Percentiles rank a stretch among this genome's conserved stretches.
Evolutionary conservation across 1,284 basidiomycete species (phyloP).

Genomic region (Vanrija sp.): DNA sequence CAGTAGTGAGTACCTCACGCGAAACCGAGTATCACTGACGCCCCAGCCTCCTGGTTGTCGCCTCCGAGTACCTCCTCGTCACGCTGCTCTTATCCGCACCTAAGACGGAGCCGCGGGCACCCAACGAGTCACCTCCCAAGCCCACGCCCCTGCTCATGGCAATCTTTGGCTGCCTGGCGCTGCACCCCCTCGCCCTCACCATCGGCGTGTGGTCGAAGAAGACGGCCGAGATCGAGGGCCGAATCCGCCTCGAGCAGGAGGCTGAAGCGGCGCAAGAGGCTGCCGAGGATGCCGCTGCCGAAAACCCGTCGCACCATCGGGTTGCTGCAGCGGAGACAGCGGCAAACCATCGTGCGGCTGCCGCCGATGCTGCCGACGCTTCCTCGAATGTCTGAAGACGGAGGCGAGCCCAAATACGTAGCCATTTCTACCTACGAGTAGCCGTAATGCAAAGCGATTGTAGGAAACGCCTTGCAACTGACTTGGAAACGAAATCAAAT

Average conservation of each 20-base stretch:
- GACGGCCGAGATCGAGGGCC: constrained; percentile 24
- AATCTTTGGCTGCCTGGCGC: constrained; percentile 42
- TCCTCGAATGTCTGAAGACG: too few species aligned
- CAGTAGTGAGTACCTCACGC: constrained; percentile 29
- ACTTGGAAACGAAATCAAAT: too few species aligned
- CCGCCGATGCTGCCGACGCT: too few species aligned
- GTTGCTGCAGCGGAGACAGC: too few species aligned
- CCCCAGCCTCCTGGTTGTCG: constrained; percentile 36
- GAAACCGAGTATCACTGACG: too few species aligned
- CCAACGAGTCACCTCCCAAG: constrained; percentile 31
- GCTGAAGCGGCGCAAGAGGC: constrained; percentile 39
- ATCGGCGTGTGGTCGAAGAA: constrained; percentile 34
- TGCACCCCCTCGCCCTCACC: constrained; percentile 44
- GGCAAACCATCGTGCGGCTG: too few species aligned
- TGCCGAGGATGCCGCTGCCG: constrained; percentile 13
- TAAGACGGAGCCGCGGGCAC: constrained; percentile 30
- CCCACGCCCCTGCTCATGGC: constrained; percentile 41
- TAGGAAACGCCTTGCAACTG: too few species aligned
- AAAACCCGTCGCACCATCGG: not conserved
- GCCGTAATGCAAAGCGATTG: too few species aligned
- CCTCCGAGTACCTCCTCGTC: constrained; percentile 42
- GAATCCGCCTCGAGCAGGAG: constrained; percentile 49
- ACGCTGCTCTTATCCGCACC: constrained; percentile 43
- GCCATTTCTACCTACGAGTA: too few species aligned
- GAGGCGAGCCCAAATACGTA: too few species aligned